Evolutionary conservation across 2,329 filamentous ascomycete genomes (phyloP).

Genomic region (Fusarium equiseti): DNA sequence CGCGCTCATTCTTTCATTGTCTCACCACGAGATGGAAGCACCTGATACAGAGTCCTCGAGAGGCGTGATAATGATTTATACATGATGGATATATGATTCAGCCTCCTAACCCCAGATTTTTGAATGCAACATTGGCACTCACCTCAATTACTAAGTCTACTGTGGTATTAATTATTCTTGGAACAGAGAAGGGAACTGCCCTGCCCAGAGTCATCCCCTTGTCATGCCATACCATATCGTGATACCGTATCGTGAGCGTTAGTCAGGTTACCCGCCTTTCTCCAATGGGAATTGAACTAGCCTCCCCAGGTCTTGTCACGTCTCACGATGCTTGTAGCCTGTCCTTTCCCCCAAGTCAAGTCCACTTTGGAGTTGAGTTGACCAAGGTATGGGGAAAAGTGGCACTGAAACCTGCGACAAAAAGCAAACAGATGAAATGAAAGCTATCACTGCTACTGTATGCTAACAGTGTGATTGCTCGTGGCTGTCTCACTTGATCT

Average conservation of each 20-base stretch:
- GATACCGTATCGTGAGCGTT: slow-evolving; percentile 20
- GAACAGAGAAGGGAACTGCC: slow-evolving; percentile 8
- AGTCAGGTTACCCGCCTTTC: slow-evolving; percentile 8
- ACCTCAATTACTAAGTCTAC: background rate
- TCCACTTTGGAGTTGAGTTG: background rate
- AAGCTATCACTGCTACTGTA: too few species aligned
- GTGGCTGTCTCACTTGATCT: slow-evolving; percentile 33
- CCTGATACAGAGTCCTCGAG: background rate
- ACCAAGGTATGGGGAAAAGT: slow-evolving; percentile 12
- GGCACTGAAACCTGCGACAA: slow-evolving; percentile 1
- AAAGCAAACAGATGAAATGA: background rate
- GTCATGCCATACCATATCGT: slow-evolving; percentile 11
- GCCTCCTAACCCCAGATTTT: background rate
- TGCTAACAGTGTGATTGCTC: slow-evolving; percentile 1
- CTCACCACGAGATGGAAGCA: slow-evolving; percentile 37
- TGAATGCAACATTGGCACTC: background rate
- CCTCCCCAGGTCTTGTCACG: slow-evolving; percentile 26
- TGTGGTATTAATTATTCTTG: background rate
- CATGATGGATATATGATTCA: too few species aligned
- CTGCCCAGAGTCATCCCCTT: background rate
- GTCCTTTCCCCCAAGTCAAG: background rate
- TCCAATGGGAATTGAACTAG: slow-evolving; percentile 1
- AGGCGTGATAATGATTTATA: too few species aligned
- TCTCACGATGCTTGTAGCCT: slow-evolving; percentile 36
- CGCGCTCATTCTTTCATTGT: slow-evolving; percentile 45